Evolutionary conservation across 1,284 basidiomycete species (phyloP).

Genomic region (Ustilago esculenta): DNA sequence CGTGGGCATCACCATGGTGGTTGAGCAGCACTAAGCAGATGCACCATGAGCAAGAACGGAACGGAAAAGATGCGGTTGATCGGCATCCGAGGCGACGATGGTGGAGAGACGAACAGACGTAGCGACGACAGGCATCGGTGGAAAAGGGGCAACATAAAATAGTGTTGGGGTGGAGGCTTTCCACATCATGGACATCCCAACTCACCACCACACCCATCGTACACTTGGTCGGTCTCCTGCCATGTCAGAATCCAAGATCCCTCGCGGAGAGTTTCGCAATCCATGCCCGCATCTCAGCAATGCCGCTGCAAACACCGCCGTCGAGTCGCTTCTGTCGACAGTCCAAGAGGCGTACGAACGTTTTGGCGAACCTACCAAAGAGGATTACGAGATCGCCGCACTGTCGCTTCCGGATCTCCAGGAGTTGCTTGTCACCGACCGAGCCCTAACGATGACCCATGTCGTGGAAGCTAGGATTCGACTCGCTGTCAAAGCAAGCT

Average conservation of each 20-base stretch:
- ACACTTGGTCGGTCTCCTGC: too few relatives aligned
- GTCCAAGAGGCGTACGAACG: constrained; percentile 9
- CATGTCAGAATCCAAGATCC: constrained; percentile 12
- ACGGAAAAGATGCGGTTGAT: neutral
- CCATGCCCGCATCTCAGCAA: constrained; percentile 16
- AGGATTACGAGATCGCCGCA: constrained; percentile 16
- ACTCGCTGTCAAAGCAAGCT: constrained; percentile 21
- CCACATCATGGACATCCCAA: too few relatives aligned
- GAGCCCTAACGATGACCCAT: neutral
- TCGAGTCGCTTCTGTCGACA: constrained; percentile 25
- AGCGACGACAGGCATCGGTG: too few relatives aligned
- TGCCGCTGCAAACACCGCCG: constrained; percentile 6
- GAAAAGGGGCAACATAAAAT: constrained; percentile 2
- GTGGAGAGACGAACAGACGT: neutral
- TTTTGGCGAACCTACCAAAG: constrained; percentile 6
- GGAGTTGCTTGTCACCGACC: neutral
- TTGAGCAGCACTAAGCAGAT: too few relatives aligned
- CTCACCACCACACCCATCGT: too few relatives aligned
- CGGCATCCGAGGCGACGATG: too few relatives aligned
- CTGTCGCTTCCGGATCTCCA: constrained; percentile 1
- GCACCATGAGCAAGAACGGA: too few relatives aligned
- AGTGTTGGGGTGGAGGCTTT: constrained; percentile 21
- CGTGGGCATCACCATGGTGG: too few relatives aligned
- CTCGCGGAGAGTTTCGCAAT: constrained; percentile 22
- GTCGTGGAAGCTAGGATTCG: constrained; percentile 31